phyloP scores from a whole-genome alignment of 441 rosid species.

The Populus hybrid region DNA sequence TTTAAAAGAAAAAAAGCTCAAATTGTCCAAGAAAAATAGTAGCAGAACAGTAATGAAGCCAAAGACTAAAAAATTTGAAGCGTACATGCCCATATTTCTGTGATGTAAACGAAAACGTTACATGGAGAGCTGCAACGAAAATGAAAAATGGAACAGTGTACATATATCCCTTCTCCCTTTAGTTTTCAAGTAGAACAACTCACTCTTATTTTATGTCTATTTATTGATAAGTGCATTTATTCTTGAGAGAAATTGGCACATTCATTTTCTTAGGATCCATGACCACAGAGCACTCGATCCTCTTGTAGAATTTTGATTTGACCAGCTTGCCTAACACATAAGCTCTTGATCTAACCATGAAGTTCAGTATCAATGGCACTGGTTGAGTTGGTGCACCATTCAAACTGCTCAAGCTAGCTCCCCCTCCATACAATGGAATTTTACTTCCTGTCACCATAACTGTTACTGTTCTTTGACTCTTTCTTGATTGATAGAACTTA shows the following conservation, averaged over 20 bases:
- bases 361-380: constrained; percentile 54
- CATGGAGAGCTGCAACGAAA: background rate
- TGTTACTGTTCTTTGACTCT: constrained; percentile 53
- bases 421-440: constrained; percentile 83
- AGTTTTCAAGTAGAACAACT: background rate
- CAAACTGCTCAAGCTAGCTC: constrained; percentile 46
- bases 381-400: constrained; percentile 48
- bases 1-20: too few species aligned
- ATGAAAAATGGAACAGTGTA: background rate
- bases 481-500: constrained; percentile 75
- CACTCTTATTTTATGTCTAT: background rate
- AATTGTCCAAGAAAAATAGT: background rate
- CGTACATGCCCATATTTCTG: background rate
- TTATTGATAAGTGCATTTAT: constrained; percentile 43
- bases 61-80: background rate
- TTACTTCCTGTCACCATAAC: constrained; percentile 49
- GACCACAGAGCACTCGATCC: constrained; percentile 47
- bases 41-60: background rate
- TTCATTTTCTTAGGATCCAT: constrained; percentile 59
- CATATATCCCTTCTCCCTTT: background rate
- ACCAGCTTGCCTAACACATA: constrained; percentile 80
- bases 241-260: constrained; percentile 48
- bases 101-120: background rate
- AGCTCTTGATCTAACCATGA: constrained; percentile 62
- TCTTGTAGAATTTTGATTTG: constrained; percentile 68